phyloP scores from a whole-genome alignment of 2,329 filamentous ascomycete species.

The Teratosphaeria epicoccoides region DNA sequence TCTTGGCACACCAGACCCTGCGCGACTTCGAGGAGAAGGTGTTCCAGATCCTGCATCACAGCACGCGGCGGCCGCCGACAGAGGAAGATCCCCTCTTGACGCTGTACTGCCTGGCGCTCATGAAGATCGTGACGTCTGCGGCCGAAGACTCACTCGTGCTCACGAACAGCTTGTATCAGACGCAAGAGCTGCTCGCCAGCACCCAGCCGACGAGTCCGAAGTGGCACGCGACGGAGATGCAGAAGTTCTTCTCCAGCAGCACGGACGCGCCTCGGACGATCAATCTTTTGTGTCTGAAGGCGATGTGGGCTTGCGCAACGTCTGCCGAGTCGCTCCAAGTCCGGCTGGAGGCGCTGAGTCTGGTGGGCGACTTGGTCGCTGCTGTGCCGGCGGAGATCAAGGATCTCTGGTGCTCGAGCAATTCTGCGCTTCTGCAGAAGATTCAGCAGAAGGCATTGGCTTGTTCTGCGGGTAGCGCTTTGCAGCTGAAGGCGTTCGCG shows the following conservation, averaged over 20 bases:
- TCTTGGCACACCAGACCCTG: conserved; percentile 19
- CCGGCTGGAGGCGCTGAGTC: conserved; percentile 13
- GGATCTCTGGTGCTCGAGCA: conserved; percentile 23
- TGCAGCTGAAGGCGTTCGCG: conserved; percentile 17
- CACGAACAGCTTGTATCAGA: conserved; percentile 18
- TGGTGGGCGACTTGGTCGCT: conserved; percentile 21
- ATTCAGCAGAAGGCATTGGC: conserved; percentile 24
- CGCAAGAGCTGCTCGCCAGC: conserved; percentile 22
- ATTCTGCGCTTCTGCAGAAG: conserved; percentile 22
- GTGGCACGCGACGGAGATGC: conserved; percentile 23
- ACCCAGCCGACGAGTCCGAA: conserved; percentile 12
- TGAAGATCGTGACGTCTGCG: conserved; percentile 20
- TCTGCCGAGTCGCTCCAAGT: conserved; percentile 9
- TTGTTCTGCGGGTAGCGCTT: conserved; percentile 8
- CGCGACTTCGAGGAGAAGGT: conserved; percentile 23
- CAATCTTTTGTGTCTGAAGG: conserved; percentile 24
- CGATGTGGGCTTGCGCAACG: conserved; percentile 20
- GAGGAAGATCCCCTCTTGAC: conserved; percentile 22
- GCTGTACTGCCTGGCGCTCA: conserved; percentile 28
- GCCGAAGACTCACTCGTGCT: conserved; percentile 12
- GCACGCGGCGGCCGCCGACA: conserved; percentile 1
- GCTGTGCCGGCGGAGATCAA: conserved; percentile 19
- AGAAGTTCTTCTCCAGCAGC: conserved; percentile 23
- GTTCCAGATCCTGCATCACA: conserved; percentile 23
- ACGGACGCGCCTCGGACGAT: conserved; percentile 25